Base-by-base conservation (phyloP, 1,139 yeast species). In the Arxiozyma telluris region DNA sequence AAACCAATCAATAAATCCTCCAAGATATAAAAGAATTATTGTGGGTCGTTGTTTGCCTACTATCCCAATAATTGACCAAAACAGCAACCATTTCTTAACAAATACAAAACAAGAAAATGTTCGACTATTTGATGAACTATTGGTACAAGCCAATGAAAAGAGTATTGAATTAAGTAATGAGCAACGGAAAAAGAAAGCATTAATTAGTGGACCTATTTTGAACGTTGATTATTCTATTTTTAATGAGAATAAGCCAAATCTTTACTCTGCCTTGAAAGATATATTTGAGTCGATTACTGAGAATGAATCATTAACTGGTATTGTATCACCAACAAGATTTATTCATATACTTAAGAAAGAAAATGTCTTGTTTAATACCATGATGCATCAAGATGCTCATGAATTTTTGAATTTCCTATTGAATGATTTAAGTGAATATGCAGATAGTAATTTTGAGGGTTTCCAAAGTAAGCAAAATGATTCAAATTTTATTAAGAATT, bases 301-400 rank as follows among this genome's bases (percentile, higher is more conserved):
- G 66, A 81, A 84, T 67, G 72, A 73, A 52, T 78, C 87, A 4
- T 76, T 79, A 27, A 83, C 81, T 2, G 98, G 98, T 6, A 90
- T 93, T 12, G 91, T 88, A 0, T 87, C 96, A 0, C 97, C 98
- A 0, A 73, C 76, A 38, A 78, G 80, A 61, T 79, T 93, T 53
- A 81, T 93, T 51, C 83, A 83, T 50, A 84, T 85, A 52, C 74
- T 91, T 51, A 90, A 89, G 67, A 81, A 80, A 54, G 91, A 88
- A 62, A 93, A 93, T 68, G 88, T 83, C 61, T 74, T 93, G 61
- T 93, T 93, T 69, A 76, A 96, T 58, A 87, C 89, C 57, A 84
- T 87, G 54, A 91, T 90, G 96, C 98, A 93, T 70, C 98, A 93
- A 66, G 98, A 93, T 74, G 97, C 98, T 5, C 98, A 93, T 70